phyloP scores from a whole-genome alignment of 176 grass and related monocot genomes.

The Alopecurus myosuroides region DNA sequence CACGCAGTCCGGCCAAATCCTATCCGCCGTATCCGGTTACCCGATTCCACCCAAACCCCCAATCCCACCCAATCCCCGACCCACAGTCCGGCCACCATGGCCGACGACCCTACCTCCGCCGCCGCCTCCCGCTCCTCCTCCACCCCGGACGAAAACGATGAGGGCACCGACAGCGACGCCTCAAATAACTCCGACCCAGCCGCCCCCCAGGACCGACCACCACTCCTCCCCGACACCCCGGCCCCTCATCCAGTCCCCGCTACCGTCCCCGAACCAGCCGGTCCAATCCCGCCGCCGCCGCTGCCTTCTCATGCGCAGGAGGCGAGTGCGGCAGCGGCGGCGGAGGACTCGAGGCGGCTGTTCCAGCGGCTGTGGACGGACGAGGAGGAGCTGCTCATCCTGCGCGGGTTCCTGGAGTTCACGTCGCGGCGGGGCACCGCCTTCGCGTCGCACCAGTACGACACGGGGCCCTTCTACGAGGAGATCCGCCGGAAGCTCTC shows the following conservation, averaged over 20 bases:
- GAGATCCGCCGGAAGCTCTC: slow-evolving; percentile 69
- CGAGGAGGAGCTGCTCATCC: slow-evolving; percentile 83
- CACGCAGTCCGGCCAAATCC: neutral
- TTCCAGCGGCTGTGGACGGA: slow-evolving; percentile 97
- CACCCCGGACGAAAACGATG: slow-evolving; percentile 37
- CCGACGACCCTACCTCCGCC: slow-evolving; percentile 33
- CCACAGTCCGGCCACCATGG: slow-evolving; percentile 30
- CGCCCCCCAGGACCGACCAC: neutral
- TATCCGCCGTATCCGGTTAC: neutral
- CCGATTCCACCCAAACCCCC: slow-evolving; percentile 19
- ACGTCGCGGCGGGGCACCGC: slow-evolving; percentile 85
- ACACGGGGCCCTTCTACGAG: slow-evolving; percentile 88
- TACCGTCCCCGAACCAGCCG: neutral
- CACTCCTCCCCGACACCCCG: slow-evolving; percentile 7
- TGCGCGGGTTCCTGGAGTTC: slow-evolving; percentile 81
- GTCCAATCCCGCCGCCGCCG: neutral
- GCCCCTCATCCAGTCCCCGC: neutral
- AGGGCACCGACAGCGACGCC: slow-evolving; percentile 33
- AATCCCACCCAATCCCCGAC: slow-evolving; percentile 8
- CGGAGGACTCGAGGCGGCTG: slow-evolving; percentile 75
- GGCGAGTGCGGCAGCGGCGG: neutral
- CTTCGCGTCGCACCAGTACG: slow-evolving; percentile 91
- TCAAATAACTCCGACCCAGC: slow-evolving; percentile 14
- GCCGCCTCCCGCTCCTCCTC: slow-evolving; percentile 37
- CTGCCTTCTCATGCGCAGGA: neutral